Evolutionary conservation across 192 early-diverging fungal genomes (phyloP).

Genomic region (Dimargaris xerosporica): DNA sequence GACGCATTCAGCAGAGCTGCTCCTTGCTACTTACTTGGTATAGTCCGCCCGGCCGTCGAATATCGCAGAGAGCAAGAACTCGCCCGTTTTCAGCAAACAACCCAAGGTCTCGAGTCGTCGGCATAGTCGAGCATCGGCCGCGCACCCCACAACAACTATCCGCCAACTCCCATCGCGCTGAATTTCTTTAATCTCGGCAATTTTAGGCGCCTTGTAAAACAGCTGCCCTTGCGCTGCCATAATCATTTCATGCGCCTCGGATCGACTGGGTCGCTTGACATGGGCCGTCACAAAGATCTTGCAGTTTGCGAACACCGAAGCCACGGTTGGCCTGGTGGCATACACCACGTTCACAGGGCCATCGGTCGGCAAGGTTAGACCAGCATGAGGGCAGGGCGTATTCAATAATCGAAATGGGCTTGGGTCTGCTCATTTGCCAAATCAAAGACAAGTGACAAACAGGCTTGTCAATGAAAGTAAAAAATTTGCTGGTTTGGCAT

Average conservation of each 20-base stretch:
- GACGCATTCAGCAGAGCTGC: too few species aligned
- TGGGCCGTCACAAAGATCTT: background rate
- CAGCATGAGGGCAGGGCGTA: background rate
- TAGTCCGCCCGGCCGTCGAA: background rate
- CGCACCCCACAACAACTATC: background rate
- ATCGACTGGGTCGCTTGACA: background rate
- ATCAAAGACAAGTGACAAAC: too few species aligned
- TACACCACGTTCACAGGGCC: background rate
- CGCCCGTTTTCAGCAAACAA: background rate
- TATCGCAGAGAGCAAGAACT: background rate
- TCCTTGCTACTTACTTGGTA: too few species aligned
- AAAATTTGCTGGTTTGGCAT: too few species aligned
- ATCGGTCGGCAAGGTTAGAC: background rate
- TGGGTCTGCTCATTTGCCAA: background rate
- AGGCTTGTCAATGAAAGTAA: too few species aligned
- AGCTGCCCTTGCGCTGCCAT: background rate
- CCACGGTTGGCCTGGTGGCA: too few species aligned
- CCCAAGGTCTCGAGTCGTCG: background rate
- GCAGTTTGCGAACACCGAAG: background rate
- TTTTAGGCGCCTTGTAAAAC: background rate
- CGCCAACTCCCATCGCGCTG: background rate
- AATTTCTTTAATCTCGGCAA: background rate
- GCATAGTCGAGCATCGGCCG: background rate
- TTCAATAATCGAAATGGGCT: background rate
- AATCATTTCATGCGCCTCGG: conserved; percentile 1